phyloP scores from a whole-genome alignment of 805 yeast genomes.

The Grigorovia transvaalensis region DNA sequence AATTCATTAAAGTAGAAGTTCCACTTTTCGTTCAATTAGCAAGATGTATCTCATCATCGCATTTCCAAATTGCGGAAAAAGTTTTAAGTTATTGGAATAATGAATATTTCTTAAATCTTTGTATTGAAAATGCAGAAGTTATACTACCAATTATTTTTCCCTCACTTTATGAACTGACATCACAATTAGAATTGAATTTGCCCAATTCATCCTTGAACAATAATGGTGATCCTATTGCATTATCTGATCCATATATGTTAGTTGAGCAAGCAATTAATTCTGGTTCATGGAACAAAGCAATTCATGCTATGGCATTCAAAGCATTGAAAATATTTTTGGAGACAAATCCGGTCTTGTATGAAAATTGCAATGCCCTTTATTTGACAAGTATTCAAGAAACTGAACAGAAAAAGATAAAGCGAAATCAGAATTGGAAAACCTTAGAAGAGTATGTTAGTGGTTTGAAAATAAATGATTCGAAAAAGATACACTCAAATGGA shows the following conservation, averaged over 20 bases:
- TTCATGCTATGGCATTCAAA: conserved; percentile 80
- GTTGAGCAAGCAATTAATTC: conserved; percentile 34
- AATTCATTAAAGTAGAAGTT: conserved; percentile 81
- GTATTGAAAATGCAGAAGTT: conserved; percentile 86
- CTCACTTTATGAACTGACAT: conserved; percentile 74
- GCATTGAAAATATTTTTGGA: conserved; percentile 90
- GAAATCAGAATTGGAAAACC: conserved; percentile 61
- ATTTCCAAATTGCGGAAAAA: conserved; percentile 94
- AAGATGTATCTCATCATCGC: conserved; percentile 87
- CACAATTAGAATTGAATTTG: conserved; percentile 28
- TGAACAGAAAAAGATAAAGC: conserved; percentile 47
- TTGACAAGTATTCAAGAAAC: conserved; percentile 72
- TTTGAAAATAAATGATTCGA: conserved; percentile 13
- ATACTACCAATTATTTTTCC: conserved; percentile 88
- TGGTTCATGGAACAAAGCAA: conserved; percentile 87
- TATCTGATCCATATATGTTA: conserved; percentile 28
- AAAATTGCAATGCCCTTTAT: conserved; percentile 82
- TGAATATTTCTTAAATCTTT: conserved; percentile 81
- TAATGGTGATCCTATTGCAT: conserved; percentile 2
- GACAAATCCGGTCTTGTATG: conserved; percentile 81
- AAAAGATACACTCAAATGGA: background rate
- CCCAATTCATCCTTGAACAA: conserved; percentile 4
- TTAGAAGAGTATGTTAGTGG: conserved; percentile 49
- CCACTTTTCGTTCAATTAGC: conserved; percentile 91
- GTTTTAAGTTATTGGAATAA: conserved; percentile 91